Percentiles rank a stretch among this genome's conserved stretches.
These are phyloP conservation scores for Cladophialophora exuberans DNA, from an alignment of 2,329 filamentous ascomycete species.

Conservation along the genomic window DNA sequence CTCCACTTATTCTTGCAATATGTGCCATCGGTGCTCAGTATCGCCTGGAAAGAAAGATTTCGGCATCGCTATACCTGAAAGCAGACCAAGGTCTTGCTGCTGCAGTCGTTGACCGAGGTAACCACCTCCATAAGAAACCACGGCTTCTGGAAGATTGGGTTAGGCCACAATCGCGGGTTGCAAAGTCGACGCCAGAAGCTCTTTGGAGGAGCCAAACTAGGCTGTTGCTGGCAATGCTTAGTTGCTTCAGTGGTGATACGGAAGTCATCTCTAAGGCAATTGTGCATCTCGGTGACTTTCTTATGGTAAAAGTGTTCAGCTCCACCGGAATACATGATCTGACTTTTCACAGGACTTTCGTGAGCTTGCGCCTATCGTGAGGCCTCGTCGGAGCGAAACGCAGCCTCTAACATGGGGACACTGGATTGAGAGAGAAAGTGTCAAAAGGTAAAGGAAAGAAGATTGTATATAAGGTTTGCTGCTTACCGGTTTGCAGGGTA, in stretches of 20 bases:
- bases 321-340: background rate
- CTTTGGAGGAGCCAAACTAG: constrained; percentile 40
- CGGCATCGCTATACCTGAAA: constrained; percentile 29
- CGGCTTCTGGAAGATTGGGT: constrained; percentile 25
- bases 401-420: constrained; percentile 33
- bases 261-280: constrained; percentile 32
- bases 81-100: constrained; percentile 20
- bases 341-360: constrained; percentile 19
- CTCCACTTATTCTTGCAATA: constrained; percentile 40
- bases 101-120: background rate
- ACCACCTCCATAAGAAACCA: constrained; percentile 14
- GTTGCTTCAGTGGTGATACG: constrained; percentile 37
- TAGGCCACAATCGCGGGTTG: constrained; percentile 1
- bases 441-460: constrained; percentile 29
- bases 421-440: constrained; percentile 38
- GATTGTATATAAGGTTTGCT: background rate
- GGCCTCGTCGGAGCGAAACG: constrained; percentile 8
- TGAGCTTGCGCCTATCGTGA: constrained; percentile 17
- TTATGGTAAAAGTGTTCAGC: constrained; percentile 11
- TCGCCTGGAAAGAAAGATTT: constrained; percentile 37
- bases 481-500: constrained; percentile 28
- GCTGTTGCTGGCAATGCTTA: constrained; percentile 36
- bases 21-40: constrained; percentile 43
- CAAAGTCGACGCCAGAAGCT: constrained; percentile 18
- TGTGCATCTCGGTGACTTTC: constrained; percentile 27